Evolutionary conservation across 2,329 filamentous ascomycete species (phyloP).

Genomic region (Arthrobotrys entomopaga): DNA sequence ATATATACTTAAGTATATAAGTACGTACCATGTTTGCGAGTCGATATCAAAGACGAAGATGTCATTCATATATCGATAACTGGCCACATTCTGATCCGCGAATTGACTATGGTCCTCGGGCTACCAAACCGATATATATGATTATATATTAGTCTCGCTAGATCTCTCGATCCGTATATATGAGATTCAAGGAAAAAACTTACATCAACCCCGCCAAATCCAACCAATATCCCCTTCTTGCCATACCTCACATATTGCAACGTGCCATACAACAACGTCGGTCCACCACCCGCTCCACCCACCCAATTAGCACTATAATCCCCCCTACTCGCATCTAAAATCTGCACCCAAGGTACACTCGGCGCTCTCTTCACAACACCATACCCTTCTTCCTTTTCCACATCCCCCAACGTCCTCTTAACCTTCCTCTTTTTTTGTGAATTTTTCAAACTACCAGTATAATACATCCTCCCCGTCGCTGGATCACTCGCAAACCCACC

Average conservation of each 20-base stretch:
- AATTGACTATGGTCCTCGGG: constrained; percentile 50
- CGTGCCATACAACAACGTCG: constrained; percentile 43
- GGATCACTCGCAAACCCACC: constrained; percentile 48
- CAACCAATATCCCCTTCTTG: constrained; percentile 47
- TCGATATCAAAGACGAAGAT: constrained; percentile 54
- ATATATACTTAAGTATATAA: too few relatives aligned
- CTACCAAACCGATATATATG: constrained; percentile 6
- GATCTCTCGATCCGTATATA: too few relatives aligned
- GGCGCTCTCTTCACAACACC: constrained; percentile 35
- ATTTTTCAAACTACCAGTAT: constrained; percentile 49
- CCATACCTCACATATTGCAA: constrained; percentile 50
- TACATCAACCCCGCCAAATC: constrained; percentile 51
- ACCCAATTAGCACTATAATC: constrained; percentile 42
- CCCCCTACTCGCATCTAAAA: constrained; percentile 42
- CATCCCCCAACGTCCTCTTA: neutral
- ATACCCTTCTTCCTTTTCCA: neutral
- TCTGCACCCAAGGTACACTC: constrained; percentile 46
- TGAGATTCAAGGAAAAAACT: too few relatives aligned
- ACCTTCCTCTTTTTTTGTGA: constrained; percentile 31
- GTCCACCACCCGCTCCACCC: constrained; percentile 30
- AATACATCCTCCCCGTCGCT: constrained; percentile 50
- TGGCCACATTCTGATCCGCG: constrained; percentile 27
- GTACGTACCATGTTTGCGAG: constrained; percentile 32
- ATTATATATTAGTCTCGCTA: neutral
- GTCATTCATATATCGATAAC: constrained; percentile 43